Evolutionary conservation across 176 grass and related monocot genomes (phyloP), one percentile per base, ranked within the genome.

Genomic region (Eleusine coracana): DNA sequence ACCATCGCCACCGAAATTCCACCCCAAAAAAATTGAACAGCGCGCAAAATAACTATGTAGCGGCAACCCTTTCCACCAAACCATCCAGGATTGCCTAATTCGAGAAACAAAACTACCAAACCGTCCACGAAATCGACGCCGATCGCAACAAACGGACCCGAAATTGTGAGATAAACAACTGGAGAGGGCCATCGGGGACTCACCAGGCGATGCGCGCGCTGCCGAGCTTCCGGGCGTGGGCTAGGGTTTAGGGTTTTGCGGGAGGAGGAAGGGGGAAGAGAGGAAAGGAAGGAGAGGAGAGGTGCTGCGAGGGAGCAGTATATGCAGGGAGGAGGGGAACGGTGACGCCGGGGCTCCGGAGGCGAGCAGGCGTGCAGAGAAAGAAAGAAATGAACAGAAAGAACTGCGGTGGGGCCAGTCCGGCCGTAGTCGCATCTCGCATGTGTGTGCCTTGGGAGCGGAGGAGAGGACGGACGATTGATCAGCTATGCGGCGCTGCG

Each of bases 211-310:
- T 6, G 41, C 74, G 21, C 2, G 68, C 80, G 79, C 52, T 58
- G 66, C 25, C 4, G 73, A 87, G 55, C 49, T 28, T 20, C 49
- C 3, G 16, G 65, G 15, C 16, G 34, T 1, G 29, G 56, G 40
- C 44, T 63, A 55, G 73, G 88, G 84, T 83, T 87, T 83, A 77
- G 88, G 88, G 88, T 87, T 88, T 80, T 74, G 48, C 42, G 41
- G n/a, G 11, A 28, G 77, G 7, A 17, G 62, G 31, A 34, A 34
- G 3, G 17, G 15, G 16, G 6, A 31, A 14, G 12, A 9, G 1
- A 16, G 5, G 3, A 49, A 49, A 31, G 51, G 11, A 1, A 21
- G 50, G 55, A 37, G 45, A 27, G 25, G 25, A 5, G 27, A 1
- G 25, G 21, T 58, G 56, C 20, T 14, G 56, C 2, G 21, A 2